A percentile compares a stretch with the other conserved stretches of the same genome.
phyloP scores from a whole-genome alignment of 192 early-diverging fungal species.

The Coemansia sp. region DNA sequence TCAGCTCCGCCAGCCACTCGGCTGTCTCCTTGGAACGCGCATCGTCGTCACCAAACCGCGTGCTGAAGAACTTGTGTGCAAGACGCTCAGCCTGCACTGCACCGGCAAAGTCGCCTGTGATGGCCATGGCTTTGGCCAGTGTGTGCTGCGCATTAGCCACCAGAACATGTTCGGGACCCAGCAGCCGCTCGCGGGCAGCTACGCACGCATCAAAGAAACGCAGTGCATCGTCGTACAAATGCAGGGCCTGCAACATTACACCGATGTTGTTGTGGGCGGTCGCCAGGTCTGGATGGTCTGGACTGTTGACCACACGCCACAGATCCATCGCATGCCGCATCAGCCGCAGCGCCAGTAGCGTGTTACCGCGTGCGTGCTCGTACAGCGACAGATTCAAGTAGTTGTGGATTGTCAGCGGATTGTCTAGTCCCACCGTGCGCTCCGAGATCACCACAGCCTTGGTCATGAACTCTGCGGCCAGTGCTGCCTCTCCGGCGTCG shows the following conservation, averaged over 20 bases:
- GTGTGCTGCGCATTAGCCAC: slow-evolving; percentile 71
- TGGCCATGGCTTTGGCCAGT: slow-evolving; percentile 72
- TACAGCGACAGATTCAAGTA: slow-evolving; percentile 90
- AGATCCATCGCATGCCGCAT: slow-evolving; percentile 80
- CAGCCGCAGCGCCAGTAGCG: slow-evolving; percentile 65
- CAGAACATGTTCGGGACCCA: slow-evolving; percentile 69
- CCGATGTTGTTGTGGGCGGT: slow-evolving; percentile 70
- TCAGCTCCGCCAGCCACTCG: slow-evolving; percentile 67
- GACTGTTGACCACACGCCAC: slow-evolving; percentile 76
- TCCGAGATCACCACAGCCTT: slow-evolving; percentile 85
- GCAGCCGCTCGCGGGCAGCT: slow-evolving; percentile 63
- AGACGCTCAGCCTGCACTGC: slow-evolving; percentile 70
- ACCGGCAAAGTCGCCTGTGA: slow-evolving; percentile 72
- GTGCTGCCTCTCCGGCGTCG: slow-evolving; percentile 70
- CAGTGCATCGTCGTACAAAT: slow-evolving; percentile 60
- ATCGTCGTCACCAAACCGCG: slow-evolving; percentile 68
- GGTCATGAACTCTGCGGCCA: slow-evolving; percentile 59
- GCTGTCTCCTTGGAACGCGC: slow-evolving; percentile 69
- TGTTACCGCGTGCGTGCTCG: slow-evolving; percentile 79
- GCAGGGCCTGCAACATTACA: slow-evolving; percentile 73
- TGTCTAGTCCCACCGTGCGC: slow-evolving; percentile 82
- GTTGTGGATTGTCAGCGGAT: slow-evolving; percentile 80
- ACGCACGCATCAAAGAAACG: slow-evolving; percentile 73
- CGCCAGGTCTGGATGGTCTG: slow-evolving; percentile 78
- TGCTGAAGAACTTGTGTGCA: slow-evolving; percentile 64